Base-by-base conservation (phyloP, 192 early-diverging fungal species). In the Coemansia sp. region DNA sequence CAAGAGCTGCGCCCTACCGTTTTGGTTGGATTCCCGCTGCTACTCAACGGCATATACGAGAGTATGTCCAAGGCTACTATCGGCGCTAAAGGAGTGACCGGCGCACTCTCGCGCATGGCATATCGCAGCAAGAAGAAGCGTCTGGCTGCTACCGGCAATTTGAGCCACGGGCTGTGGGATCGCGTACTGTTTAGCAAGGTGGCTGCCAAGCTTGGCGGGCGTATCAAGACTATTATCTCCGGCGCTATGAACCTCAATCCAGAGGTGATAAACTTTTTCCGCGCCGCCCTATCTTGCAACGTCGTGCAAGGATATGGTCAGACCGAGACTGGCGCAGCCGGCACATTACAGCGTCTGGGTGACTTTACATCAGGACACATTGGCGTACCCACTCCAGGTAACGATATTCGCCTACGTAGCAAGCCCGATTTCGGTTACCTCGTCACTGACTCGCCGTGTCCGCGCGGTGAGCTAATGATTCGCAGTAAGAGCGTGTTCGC, bases 261-360 rank as follows among this genome's bases (percentile, higher is more conserved):
- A 71, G 90, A 96, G 49, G 91, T 97, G 7, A 76, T 90, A 44
- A 85, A 90, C 40, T 98, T 97, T 68, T 84, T 96, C 67, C 78
- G 91, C 0, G 81, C 87, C 52, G 82, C 75, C 29, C 77, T 90
- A 8, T 80, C 66, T 43, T 90, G 87, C 71, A 89, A 85, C 29
- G 83, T 97, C 2, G 68, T 89, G 34, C 92, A 97, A 76, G 92
- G 94, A 7, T 96, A 97, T 74, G 92, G 92, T 22, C 90, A 92
- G 74, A 95, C 94, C 12, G 94, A 97, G 63, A 89, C 66, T 22
- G 24, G 40, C 38, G 74, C 76, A 13, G 84, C 85, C 6, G 85
- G 84, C 7, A 78, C 85, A 4, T 40, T 83, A 12, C 82, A 88
- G 47, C 62, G 68, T n/a, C 36, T 63, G 1, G 82, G 78, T 12